Base-by-base conservation (phyloP, 2,329 filamentous ascomycete genomes). In the Rachicladosporium sp. region DNA sequence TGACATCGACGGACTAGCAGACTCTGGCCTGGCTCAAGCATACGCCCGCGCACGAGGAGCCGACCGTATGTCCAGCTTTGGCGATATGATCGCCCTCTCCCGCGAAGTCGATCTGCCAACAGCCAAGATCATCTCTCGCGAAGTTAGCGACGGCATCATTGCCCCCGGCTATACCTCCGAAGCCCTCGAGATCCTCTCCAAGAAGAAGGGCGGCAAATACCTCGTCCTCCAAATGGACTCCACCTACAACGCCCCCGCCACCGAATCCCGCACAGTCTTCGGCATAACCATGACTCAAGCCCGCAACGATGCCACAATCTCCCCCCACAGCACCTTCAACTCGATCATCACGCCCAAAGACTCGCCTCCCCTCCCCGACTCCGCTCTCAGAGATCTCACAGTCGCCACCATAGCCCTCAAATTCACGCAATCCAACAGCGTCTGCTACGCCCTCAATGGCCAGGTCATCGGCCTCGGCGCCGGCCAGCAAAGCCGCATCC, bases 191-290 rank as follows among this genome's bases (percentile, higher is more conserved):
- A 87, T 98, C 46, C 76, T 98, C 48, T 82, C 78, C 66, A 95
- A 94, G 77, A 98, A 98, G 76, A 98, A 98, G 74, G 88, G 81
- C 40, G 91, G 91, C 58, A 93, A 87, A 63, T 98, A 96, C 70
- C 78, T 96, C 35, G 83, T 96, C 35, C 79, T 96, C 32, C 79
- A 96, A 67, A 95, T 98, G 69, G 87, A 98, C 59, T 78, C 83
- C 38, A 76, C 82, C 51, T 96, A 88, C 66, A 74, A 75, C 47
- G 89, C 91, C n/a, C 62, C 71, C 9, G 48, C 65, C 4, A 73
- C 78, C 52, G 91, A 98, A 70, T 78, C 77, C 38, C 78, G 91
- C 51, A 91, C 83, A 13, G 82, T 96, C 42, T 96, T 89, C 62
- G 91, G 91, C 48, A 75, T 98, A 53, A 85, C 75, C 52, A 74